phyloP scores from a whole-genome alignment of 78 protist species.

The Pigoraptor vietnamica region DNA sequence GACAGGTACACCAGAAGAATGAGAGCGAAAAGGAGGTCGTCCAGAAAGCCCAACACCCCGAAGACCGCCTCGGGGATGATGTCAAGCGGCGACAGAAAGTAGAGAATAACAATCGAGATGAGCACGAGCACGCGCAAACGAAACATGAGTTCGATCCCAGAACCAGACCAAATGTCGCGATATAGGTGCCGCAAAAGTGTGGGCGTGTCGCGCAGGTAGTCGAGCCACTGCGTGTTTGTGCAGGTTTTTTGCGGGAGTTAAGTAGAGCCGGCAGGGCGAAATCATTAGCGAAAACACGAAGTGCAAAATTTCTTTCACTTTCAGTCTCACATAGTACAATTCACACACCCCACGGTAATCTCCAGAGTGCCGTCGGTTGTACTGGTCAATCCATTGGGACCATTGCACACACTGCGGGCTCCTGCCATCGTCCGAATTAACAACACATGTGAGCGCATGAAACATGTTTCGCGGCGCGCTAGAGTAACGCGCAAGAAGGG shows the following conservation, averaged over 20 bases:
- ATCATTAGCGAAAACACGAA: not conserved
- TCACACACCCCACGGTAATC: not conserved
- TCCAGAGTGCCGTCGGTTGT: not conserved
- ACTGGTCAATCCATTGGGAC: not conserved
- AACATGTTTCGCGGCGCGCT: no score
- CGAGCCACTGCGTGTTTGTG: not conserved
- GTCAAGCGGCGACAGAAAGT: not conserved
- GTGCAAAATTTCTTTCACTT: not conserved
- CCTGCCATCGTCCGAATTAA: not conserved
- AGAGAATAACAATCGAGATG: not conserved
- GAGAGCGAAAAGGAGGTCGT: not conserved
- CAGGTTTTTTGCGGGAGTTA: no score
- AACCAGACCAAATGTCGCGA: not conserved
- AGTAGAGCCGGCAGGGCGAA: not conserved
- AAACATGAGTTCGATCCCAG: not conserved
- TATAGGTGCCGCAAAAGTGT: not conserved
- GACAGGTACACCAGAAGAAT: not conserved
- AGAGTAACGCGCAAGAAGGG: not conserved
- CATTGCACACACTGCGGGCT: not conserved
- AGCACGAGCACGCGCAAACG: not conserved
- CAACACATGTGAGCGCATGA: not conserved
- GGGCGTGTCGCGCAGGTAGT: not conserved
- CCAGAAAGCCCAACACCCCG: not conserved
- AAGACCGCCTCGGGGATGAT: not conserved
- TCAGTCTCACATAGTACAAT: no score